Evolutionary conservation across 345 rosid genomes (phyloP), one percentile per base, ranked within the genome.

Genomic region (Ailanthus altissimus): DNA sequence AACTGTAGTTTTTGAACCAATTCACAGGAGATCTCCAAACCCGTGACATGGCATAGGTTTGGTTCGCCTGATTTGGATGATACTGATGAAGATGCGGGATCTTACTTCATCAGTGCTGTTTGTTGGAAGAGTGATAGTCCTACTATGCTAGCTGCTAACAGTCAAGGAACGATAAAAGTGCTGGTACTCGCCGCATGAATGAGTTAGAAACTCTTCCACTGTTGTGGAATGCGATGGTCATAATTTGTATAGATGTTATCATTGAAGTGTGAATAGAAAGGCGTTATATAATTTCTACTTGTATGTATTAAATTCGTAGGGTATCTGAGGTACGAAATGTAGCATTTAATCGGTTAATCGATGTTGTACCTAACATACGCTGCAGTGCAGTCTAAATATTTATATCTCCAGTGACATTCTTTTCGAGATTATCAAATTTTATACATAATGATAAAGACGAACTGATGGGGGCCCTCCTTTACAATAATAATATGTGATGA

Each of bases 61-160:
- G 97, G 98, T 75, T 88, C 94, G n/a, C 91, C 88, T 2, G 98
- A 97, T 76, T 81, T 89, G 81, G 99, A 94, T 14, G 97, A 91
- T 61, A 79, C 88, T 1, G 97, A 93, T 76, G 99, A 97, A 53
- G 99, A 92, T 23, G 85, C 92, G 0, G 97, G 90, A 74, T 87
- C 98, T 5, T 91, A 92, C 75, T 94, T 97, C 85, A 97, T 97
- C 65, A 94, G 98, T 23, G 94, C 98, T 7, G 98, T 97, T 23
- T 92, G 99, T 84, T 97, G 99, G 99, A 97, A 97, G 86, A 97
- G 97, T 13, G 94, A 90, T 58, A 90, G 97, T 78, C 94, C 98
- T 47, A 97, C 98, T 2, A 94, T 97, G 94, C 85, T 94, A 51
- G 82, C 96, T 62, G 98, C 99, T 10, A 94, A 97, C 81, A 97